A percentile compares a stretch with the other conserved stretches of the same genome.
These are phyloP conservation scores for Annulohypoxylon nitens DNA, from an alignment of 495 filamentous ascomycete genomes.

Conservation along the genomic window DNA sequence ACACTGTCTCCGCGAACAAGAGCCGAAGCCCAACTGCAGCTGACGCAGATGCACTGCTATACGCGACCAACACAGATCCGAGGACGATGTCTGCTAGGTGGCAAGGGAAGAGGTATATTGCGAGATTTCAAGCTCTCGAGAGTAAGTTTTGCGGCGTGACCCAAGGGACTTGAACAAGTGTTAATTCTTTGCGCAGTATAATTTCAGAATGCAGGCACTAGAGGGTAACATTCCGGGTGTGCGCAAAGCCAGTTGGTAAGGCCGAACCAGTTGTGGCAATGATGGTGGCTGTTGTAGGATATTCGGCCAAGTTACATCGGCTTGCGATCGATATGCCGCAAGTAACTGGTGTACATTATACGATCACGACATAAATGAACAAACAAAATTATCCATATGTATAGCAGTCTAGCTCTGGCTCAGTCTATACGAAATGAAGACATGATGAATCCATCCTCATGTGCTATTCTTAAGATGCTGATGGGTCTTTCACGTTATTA, in stretches of 20 bases:
- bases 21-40: constrained; percentile 90
- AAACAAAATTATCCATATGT: neutral
- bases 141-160: constrained; percentile 67
- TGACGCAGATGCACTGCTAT: constrained; percentile 94
- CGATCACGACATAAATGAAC: constrained; percentile 7
- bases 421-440: neutral
- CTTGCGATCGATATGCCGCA: constrained; percentile 14
- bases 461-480: neutral
- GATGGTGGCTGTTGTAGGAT: constrained; percentile 34
- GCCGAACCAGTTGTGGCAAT: neutral
- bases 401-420: neutral
- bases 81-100: constrained; percentile 91
- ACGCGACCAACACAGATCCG: constrained; percentile 92
- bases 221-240: constrained; percentile 92
- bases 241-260: constrained; percentile 94
- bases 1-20: constrained; percentile 82
- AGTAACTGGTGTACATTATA: constrained; percentile 23
- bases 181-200: constrained; percentile 72
- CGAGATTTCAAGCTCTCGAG: constrained; percentile 90
- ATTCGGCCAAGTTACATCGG: neutral
- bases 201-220: constrained; percentile 90
- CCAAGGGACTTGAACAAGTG: neutral
- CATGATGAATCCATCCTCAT: neutral
- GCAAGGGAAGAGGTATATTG: constrained; percentile 86
- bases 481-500: neutral